Conservation (phyloP, 2,329 filamentous ascomycete genomes). For the Cladosporium sp. region DNA sequence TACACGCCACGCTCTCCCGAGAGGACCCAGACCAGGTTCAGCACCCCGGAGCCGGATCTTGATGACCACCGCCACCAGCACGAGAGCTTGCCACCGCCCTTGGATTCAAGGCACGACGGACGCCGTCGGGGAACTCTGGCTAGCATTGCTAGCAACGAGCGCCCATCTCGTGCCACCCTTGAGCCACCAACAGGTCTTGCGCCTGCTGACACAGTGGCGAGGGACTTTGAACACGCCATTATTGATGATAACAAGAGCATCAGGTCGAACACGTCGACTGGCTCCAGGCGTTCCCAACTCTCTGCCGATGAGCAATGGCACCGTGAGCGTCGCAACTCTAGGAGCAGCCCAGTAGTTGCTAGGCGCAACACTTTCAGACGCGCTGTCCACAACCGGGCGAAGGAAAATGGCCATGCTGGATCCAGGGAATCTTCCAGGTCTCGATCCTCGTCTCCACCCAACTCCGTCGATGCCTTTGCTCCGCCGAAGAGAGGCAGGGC, state of each 20-base stretch:
- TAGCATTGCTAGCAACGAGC: constrained; percentile 56
- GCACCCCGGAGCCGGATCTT: constrained; percentile 75
- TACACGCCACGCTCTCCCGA: constrained; percentile 62
- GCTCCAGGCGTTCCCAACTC: constrained; percentile 31
- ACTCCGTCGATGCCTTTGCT: constrained; percentile 96
- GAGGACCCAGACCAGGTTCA: constrained; percentile 63
- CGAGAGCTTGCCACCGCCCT: constrained; percentile 60
- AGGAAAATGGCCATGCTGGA: constrained; percentile 23
- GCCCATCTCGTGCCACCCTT: constrained; percentile 50
- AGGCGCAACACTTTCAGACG: constrained; percentile 50
- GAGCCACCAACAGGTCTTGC: constrained; percentile 45
- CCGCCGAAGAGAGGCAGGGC: constrained; percentile 81
- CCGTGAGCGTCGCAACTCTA: constrained; percentile 30
- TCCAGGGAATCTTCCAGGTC: constrained; percentile 49
- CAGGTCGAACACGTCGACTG: constrained; percentile 49
- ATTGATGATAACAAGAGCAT: constrained; percentile 71
- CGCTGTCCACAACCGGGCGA: constrained; percentile 31
- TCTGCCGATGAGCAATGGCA: constrained; percentile 38
- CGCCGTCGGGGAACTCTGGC: constrained; percentile 71
- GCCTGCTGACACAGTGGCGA: constrained; percentile 51
- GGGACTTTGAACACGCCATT: constrained; percentile 86
- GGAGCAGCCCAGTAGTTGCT: constrained; percentile 41
- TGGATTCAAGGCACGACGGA: constrained; percentile 45
- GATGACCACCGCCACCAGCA: constrained; percentile 81
- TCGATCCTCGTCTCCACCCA: constrained; percentile 82